Evolutionary conservation across 1,139 yeast genomes (phyloP), one percentile per base, ranked within the genome.

Genomic region (Eremothecium sinecaudum): DNA sequence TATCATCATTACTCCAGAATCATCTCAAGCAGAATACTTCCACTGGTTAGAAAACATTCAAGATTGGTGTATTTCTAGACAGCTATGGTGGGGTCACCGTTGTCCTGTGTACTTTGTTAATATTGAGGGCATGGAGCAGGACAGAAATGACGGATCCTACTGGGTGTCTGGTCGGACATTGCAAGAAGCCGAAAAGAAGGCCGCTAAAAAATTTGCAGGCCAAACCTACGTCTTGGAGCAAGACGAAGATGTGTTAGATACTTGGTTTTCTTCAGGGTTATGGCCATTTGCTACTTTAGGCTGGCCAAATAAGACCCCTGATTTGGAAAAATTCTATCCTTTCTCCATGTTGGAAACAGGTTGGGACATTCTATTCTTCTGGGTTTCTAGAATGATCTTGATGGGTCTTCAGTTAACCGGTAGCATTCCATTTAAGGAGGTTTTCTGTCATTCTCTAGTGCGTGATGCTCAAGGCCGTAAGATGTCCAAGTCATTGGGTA

Each of bases 51-150:
- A 79, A 59, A 83, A 86, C 62, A 81, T 87, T 48, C 97, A 92
- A 67, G 98, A 90, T 66, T 90, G 98, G 98, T 90, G 98, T 77
- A 86, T 90, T 46, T 90, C 97, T 19, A 82, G 98, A 66, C 98
- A 90, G 68, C 73, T 90, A 55, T 90, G 98, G 98, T 90, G 98
- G 98, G 98, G 98, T 47, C 98, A 90, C 67, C 78, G 97, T 67
- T 84, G 95, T 63, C 98, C 98, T 16, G 95, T 83, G 32, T 90
- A 92, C 65, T 84, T 84, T 50, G 84, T 87, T 43, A 66, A 69
- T 35, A 65, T 84, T 40, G 95, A 84, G 56, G 92, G 90, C 38
- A 62, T 65, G 42, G 67, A 63, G 42, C 69, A 72, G 43, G 80
- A 74, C 51, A 45, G 43, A 42, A 43, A 41, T 33, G 80, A 79